Base-by-base conservation (phyloP, 192 early-diverging fungal genomes). In the Pilaira anomala region DNA sequence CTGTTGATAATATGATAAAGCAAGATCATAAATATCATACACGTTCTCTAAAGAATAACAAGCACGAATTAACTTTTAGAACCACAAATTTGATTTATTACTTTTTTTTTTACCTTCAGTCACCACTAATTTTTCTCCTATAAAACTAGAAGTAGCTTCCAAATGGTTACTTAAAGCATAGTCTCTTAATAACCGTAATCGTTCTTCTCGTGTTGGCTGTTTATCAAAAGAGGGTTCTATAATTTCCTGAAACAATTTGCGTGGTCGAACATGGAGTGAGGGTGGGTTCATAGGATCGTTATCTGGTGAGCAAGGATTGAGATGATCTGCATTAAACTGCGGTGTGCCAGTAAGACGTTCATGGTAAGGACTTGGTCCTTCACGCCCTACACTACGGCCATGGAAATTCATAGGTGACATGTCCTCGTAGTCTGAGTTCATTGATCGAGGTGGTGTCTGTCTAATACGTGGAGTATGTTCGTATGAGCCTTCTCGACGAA, bases 71-170 rank as follows among this genome's bases (percentile, higher is more conserved):
- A 39, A 48, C 7, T 41, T 63, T 4, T 57, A 5, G 3, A 44
- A 24, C 6, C 1, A 45, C 14, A 14, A 22, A 42, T 21, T 9
- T 16, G 3, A 30, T 18, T 13, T 22, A n/a, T n/a, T n/a, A n/a
- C n/a, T 48, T 62, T 18, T 56, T 36, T 21, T 29, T 39, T 68
- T 79, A 87, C 85, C 79, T 44, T 85, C 82, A 19, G 86, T 69
- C 18, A 68, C 73, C 49, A 86, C 51, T 22, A 89, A 65, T 42
- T 89, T 87, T 59, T 89, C 86, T 3, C 86, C 87, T 82, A 84
- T 87, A 62, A 77, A 89, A 8, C 73, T 81, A 9, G 85, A 86
- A 14, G 84, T 77, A n/a, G 62, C 69, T 49, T 69, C 78, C 42
- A 85, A 54, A 42, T 83, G 71, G 18, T 76, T 71, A 42, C 77